A percentile compares a stretch with the other conserved stretches of the same genome.
These are phyloP conservation scores for Lachancea lanzarotensis DNA, from an alignment of 805 yeast genomes.

Conservation along the genomic window DNA sequence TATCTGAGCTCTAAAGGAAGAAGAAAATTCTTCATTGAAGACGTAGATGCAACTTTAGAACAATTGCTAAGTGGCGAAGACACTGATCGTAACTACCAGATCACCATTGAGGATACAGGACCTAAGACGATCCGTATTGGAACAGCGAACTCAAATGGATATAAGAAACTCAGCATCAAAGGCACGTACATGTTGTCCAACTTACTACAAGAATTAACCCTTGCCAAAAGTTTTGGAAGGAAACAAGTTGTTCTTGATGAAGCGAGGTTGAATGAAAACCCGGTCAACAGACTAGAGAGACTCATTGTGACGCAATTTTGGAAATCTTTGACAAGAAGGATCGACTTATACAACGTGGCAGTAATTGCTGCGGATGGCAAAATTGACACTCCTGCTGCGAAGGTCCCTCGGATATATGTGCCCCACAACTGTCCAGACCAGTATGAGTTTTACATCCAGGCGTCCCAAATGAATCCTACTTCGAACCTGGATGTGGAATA, in stretches of 20 bases:
- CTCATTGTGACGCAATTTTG: constrained; percentile 74
- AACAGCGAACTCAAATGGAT: constrained; percentile 81
- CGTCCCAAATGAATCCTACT: constrained; percentile 50
- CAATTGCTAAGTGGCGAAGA: constrained; percentile 72
- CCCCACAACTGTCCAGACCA: constrained; percentile 68
- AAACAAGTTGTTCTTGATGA: constrained; percentile 76
- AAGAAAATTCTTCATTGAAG: constrained; percentile 55
- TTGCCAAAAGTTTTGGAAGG: constrained; percentile 76
- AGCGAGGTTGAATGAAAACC: constrained; percentile 77
- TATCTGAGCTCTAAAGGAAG: constrained; percentile 33
- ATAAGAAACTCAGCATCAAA: constrained; percentile 59
- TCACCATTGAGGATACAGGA: constrained; percentile 78
- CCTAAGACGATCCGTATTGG: constrained; percentile 77
- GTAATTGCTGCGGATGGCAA: constrained; percentile 76
- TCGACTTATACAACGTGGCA: constrained; percentile 55
- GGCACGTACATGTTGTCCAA: constrained; percentile 90
- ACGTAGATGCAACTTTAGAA: constrained; percentile 65
- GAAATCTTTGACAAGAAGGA: constrained; percentile 66
- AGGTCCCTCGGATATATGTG: constrained; percentile 69
- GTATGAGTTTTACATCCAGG: constrained; percentile 54
- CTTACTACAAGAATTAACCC: constrained; percentile 78
- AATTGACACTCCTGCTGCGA: constrained; percentile 53
- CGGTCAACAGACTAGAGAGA: constrained; percentile 69
- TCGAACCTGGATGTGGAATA: constrained; percentile 64
- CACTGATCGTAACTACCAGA: constrained; percentile 78